Evolutionary conservation across 192 early-diverging fungal species (phyloP), one percentile per base, ranked within the genome.

Genomic region (Umbelopsis isabellina): DNA sequence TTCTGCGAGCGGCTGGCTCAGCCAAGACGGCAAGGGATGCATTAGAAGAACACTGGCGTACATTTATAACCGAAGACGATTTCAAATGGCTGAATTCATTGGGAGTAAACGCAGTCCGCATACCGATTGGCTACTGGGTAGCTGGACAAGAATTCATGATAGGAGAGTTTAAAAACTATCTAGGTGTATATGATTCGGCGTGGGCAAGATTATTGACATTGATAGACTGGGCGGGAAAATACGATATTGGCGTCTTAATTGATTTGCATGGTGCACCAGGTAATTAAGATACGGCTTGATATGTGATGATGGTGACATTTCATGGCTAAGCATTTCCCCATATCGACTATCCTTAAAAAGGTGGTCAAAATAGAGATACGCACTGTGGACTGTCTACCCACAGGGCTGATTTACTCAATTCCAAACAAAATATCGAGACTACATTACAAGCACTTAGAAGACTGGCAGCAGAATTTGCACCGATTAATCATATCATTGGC

Each of bases 101-200:
- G 35, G 79, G 85, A 20, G 82, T 91, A 70, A 91, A 90, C 78
- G 81, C 84, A 13, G 69, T 91, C 12, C 84, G 89, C 18, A 83
- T 91, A 27, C 90, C 88, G 0, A 80, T 91, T 37, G 89, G 89
- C 27, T 89, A 88, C 77, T 91, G 87, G 86, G 88, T 86, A 16
- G 72, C 90, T 41, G 82, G 72, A 12, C 79, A 81, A 9, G 51
- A 77, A 46, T n/a, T 37, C n/a, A 48, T 65, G 67, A 71, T 71
- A 1, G 86, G 86, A 61, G 88, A 85, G 16, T 89, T 64, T 25
- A 68, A 47, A 23, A n/a, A 46, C 7, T 74, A 41, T 27, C 46
- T 23, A 37, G 55, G 84, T 68, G 84, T 89, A 37, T 79, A 85
- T 35, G 80, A 83, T 15, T 68, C 86, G 27, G 73, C 87, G 8